Evolutionary conservation across 176 grass and related monocot genomes (phyloP), one percentile per base, ranked within the genome.

Genomic region (Triticum turgidum): DNA sequence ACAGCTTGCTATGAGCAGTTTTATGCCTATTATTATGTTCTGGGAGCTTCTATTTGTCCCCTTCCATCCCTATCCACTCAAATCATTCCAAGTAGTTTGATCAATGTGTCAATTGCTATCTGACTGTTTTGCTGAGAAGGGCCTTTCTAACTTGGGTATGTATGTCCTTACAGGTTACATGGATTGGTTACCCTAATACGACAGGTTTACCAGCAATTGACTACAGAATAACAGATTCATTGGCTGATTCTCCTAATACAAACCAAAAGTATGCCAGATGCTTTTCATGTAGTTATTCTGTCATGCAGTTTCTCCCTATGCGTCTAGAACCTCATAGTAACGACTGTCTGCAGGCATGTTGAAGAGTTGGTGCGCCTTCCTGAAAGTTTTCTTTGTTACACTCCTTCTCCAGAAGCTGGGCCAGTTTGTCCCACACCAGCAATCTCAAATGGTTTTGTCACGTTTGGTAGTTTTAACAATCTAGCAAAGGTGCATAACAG

Each of bases 131-230:
- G 12, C 62, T 59, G 1, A 74, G 64, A 70, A 83, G 14, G 11
- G 12, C 37, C 22, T 76, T 80, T 54, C 83, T 77, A 78, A 87
- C 39, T 62, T 84, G 41, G 25, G 71, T 35, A 12, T 84, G 3
- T 89, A 18, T 91, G 21, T 32, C 12, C 67, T 20, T 73, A 42
- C 80, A 99, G 97, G 97, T 94, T 82, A 94, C 97, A 24, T 99
- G 97, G 97, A 99, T 99, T 85, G 97, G 97, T 63, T 99, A 99
- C 85, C 97, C 97, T 86, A 99, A 99, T 85, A 99, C 97, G 58
- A 99, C 97, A 87, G 97, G 97, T 90, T 88, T 96, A 84, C 97
- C 97, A 84, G 88, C 94, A 85, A 91, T 99, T 91, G 97, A 99
- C 66, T 99, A 99, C 76, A 71, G 97, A 87, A 96, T 99, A 65